Conservation (phyloP, 305 asterid genomes). For the Rubia tinctorum region DNA sequence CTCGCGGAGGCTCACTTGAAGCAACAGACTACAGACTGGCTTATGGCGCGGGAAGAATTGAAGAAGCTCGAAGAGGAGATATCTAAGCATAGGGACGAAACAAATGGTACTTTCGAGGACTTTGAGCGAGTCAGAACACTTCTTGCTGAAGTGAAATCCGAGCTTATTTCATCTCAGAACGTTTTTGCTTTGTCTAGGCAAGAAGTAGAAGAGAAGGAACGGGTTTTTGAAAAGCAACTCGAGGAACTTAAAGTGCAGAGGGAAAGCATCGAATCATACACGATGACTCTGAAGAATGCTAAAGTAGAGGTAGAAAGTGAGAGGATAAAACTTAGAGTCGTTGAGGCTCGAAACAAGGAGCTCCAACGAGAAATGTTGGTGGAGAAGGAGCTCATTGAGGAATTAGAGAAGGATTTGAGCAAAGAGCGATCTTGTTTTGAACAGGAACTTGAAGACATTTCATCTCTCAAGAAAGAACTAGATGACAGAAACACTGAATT, state of each 20-base stretch:
- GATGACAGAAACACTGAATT: slow-evolving; percentile 46
- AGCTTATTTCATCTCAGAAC: slow-evolving; percentile 65
- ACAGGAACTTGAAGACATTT: slow-evolving; percentile 40
- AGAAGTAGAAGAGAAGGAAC: slow-evolving; percentile 54
- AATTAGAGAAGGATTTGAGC: slow-evolving; percentile 50
- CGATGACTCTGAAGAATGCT: slow-evolving; percentile 59
- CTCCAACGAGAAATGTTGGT: slow-evolving; percentile 56
- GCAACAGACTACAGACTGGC: slow-evolving; percentile 84
- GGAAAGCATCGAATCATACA: slow-evolving; percentile 48
- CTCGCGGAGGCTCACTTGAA: slow-evolving; percentile 56
- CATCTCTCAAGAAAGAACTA: slow-evolving; percentile 51
- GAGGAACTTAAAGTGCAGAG: slow-evolving; percentile 63
- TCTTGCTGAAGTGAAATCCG: slow-evolving; percentile 65
- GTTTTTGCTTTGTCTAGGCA: slow-evolving; percentile 53
- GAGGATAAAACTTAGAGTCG: slow-evolving; percentile 49
- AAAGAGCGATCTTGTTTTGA: slow-evolving; percentile 49
- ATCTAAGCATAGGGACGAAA: slow-evolving; percentile 45
- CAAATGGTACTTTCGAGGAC: slow-evolving; percentile 50
- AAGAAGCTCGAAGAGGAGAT: slow-evolving; percentile 55
- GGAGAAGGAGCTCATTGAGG: slow-evolving; percentile 56
- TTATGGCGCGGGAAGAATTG: slow-evolving; percentile 60
- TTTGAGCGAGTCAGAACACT: slow-evolving; percentile 64
- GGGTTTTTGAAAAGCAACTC: slow-evolving; percentile 49
- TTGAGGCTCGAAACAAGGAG: slow-evolving; percentile 64
- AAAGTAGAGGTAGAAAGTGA: slow-evolving; percentile 67